Conservation (phyloP, 495 filamentous ascomycete genomes). For the Hypoxylon intermedium region DNA sequence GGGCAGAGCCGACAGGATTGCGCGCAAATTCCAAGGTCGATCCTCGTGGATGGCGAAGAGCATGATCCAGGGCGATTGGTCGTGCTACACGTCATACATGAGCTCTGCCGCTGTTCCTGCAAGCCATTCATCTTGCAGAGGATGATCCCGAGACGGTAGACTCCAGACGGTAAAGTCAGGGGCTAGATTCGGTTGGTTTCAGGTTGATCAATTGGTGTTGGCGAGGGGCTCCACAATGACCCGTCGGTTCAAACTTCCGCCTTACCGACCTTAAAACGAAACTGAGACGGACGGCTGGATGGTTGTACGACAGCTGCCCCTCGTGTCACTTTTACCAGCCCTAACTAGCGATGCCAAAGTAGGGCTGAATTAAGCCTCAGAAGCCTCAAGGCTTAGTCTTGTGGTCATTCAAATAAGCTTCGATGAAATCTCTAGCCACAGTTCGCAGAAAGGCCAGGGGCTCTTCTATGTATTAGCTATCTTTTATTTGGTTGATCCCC, state of each 20-base stretch:
- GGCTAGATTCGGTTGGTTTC: constrained; percentile 17
- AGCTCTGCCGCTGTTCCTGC: constrained; percentile 26
- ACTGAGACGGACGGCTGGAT: neutral
- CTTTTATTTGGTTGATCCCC: too few species aligned
- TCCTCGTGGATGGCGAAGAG: neutral
- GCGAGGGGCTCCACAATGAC: neutral
- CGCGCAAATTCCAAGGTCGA: constrained; percentile 1
- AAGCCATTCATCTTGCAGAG: constrained; percentile 32
- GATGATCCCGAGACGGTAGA: constrained; percentile 27
- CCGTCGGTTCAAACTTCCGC: constrained; percentile 7
- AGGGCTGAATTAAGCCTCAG: neutral
- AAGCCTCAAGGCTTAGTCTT: too few species aligned
- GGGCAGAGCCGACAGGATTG: neutral
- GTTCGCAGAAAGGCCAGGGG: too few species aligned
- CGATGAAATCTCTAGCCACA: too few species aligned
- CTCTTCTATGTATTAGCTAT: too few species aligned
- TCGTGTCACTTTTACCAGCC: neutral
- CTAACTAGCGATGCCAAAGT: too few species aligned
- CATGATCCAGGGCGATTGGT: constrained; percentile 12
- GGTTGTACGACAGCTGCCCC: neutral
- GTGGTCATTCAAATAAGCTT: too few species aligned
- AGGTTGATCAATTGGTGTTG: constrained; percentile 16
- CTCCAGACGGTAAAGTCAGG: constrained; percentile 8
- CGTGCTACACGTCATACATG: constrained; percentile 19
- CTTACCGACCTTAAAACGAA: neutral